These are phyloP conservation scores for Striga hermonthica DNA, from an alignment of 305 asterid species.

Conservation along the genomic window DNA sequence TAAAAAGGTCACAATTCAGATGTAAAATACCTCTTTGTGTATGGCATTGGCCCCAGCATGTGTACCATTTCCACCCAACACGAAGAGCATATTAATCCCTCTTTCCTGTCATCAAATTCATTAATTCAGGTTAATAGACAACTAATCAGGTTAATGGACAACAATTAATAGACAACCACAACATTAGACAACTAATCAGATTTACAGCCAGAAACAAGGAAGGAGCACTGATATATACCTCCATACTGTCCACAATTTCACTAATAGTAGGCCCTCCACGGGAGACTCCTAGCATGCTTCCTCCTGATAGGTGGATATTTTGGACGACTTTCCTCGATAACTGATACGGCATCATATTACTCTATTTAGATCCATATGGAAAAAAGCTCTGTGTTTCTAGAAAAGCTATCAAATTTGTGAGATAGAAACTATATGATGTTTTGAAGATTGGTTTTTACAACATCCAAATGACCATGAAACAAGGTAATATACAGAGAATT, in stretches of 20 bases:
- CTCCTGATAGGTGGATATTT: conserved; percentile 95
- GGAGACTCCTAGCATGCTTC: conserved; percentile 94
- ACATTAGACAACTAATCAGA: conserved; percentile 1
- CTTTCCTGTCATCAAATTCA: conserved; percentile 56
- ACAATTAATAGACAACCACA: conserved; percentile 20
- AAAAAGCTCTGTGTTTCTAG: background rate
- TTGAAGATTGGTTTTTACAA: conserved; percentile 17
- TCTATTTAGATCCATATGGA: background rate
- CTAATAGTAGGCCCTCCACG: conserved; percentile 89
- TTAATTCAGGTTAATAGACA: conserved; percentile 25
- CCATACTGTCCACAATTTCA: conserved; percentile 84
- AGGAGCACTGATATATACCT: conserved; percentile 42
- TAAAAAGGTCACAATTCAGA: conserved; percentile 25
- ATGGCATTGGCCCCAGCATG: conserved; percentile 98
- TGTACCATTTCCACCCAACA: conserved; percentile 97
- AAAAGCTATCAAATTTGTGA: background rate
- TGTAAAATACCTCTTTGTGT: conserved; percentile 69
- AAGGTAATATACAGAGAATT: background rate
- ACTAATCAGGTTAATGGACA: background rate
- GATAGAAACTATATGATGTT: conserved; percentile 22
- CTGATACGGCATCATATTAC: conserved; percentile 41
- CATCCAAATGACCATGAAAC: background rate
- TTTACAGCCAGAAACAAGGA: conserved; percentile 19
- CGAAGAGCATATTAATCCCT: conserved; percentile 92
- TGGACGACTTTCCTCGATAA: conserved; percentile 87